Evolutionary conservation across 208 protist species (phyloP), one percentile per base, ranked within the genome.

Genomic region (Leishmania mexicana): DNA sequence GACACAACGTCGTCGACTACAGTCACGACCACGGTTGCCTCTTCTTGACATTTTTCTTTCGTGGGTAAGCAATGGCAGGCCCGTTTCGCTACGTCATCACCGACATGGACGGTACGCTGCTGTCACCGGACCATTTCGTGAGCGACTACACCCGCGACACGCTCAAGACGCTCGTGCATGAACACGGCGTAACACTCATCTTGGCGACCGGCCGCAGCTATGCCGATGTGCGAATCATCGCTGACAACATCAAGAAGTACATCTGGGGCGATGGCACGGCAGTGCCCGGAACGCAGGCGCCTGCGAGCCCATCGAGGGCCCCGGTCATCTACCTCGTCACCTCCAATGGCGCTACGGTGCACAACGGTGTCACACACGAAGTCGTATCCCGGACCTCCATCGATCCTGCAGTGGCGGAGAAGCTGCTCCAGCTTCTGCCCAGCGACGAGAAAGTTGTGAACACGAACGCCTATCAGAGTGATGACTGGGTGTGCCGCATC

Each of bases 31-130:
- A 64, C 58, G 4, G 58, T 64, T 28, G 7, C 58, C 58, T 47
- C 42, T 21, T 35, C 68, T 42, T 28, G 28, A 2, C 68, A 71
- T 80, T 42, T 31, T 45, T 40, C 47, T 64, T 80, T 15, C 13
- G 31, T 21, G n/a, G 21, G n/a, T 47, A 73, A 3, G 31, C 40
- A 83, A 85, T 85, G 78, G 19, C 57, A 0, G 21, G 73, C 17
- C 76, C 68, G 15, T 89, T 91, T 78, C 72, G 80, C 51, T 87
- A 88, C 21, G 85, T 94, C 17, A 80, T 87, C 60, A 85, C 89
- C 53, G 91, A 94, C 62, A 88, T 94, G 82, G 91, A 94, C 79
- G 89, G 91, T 47, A 94, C 91, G 57, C 65, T 92, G 51, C 77
- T 94, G 35, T 85, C 80, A 24, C 85, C 87, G 4, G 62, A 87